Evolutionary conservation across 441 rosid species (phyloP).

Genomic region (Erodium chrysanthum): DNA sequence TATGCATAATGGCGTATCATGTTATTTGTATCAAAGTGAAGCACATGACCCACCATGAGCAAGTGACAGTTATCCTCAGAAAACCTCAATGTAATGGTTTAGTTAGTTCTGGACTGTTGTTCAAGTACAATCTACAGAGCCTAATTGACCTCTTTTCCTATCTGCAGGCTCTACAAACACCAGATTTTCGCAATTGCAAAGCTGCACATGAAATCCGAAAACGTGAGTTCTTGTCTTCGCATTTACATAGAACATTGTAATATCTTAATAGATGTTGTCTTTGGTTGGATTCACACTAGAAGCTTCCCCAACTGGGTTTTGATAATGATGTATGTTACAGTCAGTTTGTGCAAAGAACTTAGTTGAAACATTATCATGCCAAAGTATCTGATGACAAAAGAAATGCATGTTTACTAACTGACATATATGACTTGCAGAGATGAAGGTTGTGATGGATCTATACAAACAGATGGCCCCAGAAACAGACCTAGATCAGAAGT

Average conservation of each 20-base stretch:
- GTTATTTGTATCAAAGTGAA: too few species aligned
- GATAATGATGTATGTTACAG: too few species aligned
- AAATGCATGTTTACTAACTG: background rate
- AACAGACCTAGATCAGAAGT: slow-evolving; percentile 16
- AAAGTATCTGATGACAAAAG: too few species aligned
- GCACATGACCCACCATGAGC: too few species aligned
- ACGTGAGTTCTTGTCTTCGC: slow-evolving; percentile 35
- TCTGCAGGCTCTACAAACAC: slow-evolving; percentile 46
- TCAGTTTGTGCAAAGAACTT: background rate
- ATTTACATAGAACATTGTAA: background rate
- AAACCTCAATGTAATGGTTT: background rate
- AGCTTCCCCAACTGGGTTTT: too few species aligned
- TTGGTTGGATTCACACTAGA: background rate
- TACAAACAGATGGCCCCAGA: slow-evolving; percentile 44
- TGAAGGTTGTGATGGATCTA: slow-evolving; percentile 49
- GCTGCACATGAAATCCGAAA: slow-evolving; percentile 57
- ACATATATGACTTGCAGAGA: slow-evolving; percentile 33
- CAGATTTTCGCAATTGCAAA: slow-evolving; percentile 53
- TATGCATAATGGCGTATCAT: too few species aligned
- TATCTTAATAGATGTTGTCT: background rate
- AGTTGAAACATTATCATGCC: background rate
- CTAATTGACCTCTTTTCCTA: slow-evolving; percentile 12
- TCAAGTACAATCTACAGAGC: background rate
- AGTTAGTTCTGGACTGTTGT: background rate
- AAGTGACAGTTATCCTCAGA: too few species aligned